These are phyloP conservation scores for Pseudocercospora eumusae DNA, from an alignment of 2,329 filamentous ascomycete genomes.

Conservation along the genomic window DNA sequence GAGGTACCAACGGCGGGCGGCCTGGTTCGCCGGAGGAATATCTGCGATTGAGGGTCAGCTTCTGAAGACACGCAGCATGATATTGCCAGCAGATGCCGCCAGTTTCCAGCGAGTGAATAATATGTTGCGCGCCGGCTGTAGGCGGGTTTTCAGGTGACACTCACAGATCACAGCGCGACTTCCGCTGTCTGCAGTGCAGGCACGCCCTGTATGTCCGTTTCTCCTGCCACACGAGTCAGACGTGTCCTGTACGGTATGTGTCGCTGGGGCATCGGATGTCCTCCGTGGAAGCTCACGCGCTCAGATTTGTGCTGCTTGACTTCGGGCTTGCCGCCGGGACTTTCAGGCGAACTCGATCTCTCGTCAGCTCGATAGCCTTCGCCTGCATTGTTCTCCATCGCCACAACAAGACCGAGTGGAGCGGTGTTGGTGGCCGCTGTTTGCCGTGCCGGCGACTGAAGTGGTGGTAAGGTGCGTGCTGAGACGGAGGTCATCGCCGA, in stretches of 20 bases:
- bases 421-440: conserved; percentile 1
- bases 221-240: conserved; percentile 31
- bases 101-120: neutral
- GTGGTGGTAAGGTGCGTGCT: neutral
- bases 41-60: neutral
- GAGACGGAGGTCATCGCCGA: conserved; percentile 2
- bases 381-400: conserved; percentile 5
- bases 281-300: too few species aligned
- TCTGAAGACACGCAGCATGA: neutral
- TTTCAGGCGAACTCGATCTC: conserved; percentile 19
- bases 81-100: conserved; percentile 1
- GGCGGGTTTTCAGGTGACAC: conserved; percentile 29
- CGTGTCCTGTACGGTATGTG: too few species aligned
- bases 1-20: neutral
- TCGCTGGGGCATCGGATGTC: too few species aligned
- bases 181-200: conserved; percentile 39
- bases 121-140: conserved; percentile 13
- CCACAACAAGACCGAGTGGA: neutral
- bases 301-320: neutral
- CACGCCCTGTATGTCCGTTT: conserved; percentile 40
- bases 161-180: conserved; percentile 40
- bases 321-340: conserved; percentile 10
- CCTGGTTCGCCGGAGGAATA: conserved; percentile 9
- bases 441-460: conserved; percentile 8
- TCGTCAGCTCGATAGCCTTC: neutral